Base-by-base conservation (phyloP, 352 stramenopile species). In the Pythium angustatum region DNA sequence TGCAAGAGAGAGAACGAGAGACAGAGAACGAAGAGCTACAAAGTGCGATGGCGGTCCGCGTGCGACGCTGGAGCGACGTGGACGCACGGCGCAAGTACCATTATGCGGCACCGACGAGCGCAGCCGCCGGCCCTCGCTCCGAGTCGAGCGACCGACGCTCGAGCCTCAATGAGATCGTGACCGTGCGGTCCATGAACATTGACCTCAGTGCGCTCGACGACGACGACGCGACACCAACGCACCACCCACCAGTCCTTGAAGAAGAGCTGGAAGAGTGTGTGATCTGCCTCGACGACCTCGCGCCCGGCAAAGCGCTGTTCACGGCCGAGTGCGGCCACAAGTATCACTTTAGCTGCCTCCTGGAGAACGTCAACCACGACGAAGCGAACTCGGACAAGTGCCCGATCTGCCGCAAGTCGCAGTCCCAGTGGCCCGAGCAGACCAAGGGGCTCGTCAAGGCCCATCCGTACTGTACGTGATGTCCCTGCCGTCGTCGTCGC, bases 331-430 rank as follows among this genome's bases (percentile, higher is more conserved):
- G 86, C 58, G 86, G 81, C 62, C 86, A 95, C 74, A 80, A 84
- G 50, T 95, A 91, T 68, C 86, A 95, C 68, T 95, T 95, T 64
- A 87, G 75, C 33, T 95, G 86, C 61, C 61, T 95, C 54, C 63
- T 95, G 31, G 86, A 95, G 78, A 95, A 95, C 67, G 83, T 95
- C 31, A 95, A 95, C 71, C 84, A 95, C 71, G 86, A 95, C 73
- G 86, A 95, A 67, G 86, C 84, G 28, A 95, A 95, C 64, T 81
- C 82, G 53, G 85, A 93, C 75, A 95, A 95, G 72, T 95, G 86
- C 49, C 86, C 86, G 61, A 95, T 95, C 64, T 95, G 86, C 77
- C 83, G 86, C 67, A 89, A 93, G 72, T 45, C 83, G 61, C 86
- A 95, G 75, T 81, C 72, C 36, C 79, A 93, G 58, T 95, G 86